These are phyloP conservation scores for Aspergillus alliaceus DNA, from an alignment of 2,329 filamentous ascomycete genomes.

Conservation along the genomic window DNA sequence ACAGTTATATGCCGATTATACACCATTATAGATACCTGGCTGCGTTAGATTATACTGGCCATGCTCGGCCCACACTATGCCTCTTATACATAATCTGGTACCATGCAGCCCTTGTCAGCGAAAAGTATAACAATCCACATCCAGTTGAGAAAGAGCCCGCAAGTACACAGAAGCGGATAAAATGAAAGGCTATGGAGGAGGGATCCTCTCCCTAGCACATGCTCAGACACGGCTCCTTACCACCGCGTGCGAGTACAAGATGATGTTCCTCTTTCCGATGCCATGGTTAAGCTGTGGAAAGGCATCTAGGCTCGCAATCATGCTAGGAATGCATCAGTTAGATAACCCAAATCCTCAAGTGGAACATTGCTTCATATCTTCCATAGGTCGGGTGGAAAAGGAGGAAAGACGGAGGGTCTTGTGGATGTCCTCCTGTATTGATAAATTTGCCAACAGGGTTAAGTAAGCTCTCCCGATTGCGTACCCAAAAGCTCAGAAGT, in stretches of 20 bases:
- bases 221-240: conserved; percentile 82
- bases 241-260: conserved; percentile 87
- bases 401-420: conserved; percentile 92
- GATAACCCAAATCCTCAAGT: conserved; percentile 83
- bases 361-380: conserved; percentile 83
- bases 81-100: conserved; percentile 95
- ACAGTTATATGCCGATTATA: conserved; percentile 82
- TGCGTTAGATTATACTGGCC: conserved; percentile 87
- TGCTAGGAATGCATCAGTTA: conserved; percentile 88
- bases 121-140: conserved; percentile 77
- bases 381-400: conserved; percentile 88
- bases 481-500: background rate
- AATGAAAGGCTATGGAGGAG: conserved; percentile 87
- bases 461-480: conserved; percentile 53
- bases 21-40: conserved; percentile 85
- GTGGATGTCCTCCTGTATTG: conserved; percentile 89
- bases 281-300: conserved; percentile 91
- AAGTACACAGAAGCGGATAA: conserved; percentile 91
- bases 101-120: conserved; percentile 79
- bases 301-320: conserved; percentile 76
- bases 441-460: conserved; percentile 92
- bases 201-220: conserved; percentile 80
- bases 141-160: conserved; percentile 83
- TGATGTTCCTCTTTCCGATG: conserved; percentile 94
- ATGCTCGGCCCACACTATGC: conserved; percentile 80